Evolutionary conservation across 495 filamentous ascomycete species (phyloP).

Genomic region (Tuber indicum): DNA sequence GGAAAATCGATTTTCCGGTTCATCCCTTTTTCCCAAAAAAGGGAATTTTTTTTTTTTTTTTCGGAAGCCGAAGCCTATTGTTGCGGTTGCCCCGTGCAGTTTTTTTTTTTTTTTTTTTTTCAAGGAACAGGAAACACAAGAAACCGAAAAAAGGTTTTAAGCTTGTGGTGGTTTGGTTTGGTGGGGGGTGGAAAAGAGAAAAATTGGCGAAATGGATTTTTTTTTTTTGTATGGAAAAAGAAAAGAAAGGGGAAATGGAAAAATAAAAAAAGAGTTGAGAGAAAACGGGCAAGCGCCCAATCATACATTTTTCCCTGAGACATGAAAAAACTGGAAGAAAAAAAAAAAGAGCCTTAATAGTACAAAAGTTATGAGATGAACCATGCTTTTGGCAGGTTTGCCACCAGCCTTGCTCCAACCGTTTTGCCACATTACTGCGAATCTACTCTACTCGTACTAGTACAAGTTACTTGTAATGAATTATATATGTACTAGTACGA

Average conservation of each 20-base stretch:
- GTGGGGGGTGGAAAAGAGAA: not conserved
- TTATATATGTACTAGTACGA: no score
- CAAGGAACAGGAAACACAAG: not conserved
- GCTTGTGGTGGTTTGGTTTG: not conserved
- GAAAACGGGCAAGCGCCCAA: not conserved
- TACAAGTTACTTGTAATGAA: no score
- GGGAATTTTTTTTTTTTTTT: not conserved
- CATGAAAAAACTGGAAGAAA: not conserved
- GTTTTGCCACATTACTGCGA: not conserved
- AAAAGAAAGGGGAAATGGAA: not conserved
- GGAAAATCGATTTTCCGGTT: conserved; percentile 3
- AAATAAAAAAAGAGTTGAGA: not conserved
- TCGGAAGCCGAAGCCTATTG: not conserved
- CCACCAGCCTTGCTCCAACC: not conserved
- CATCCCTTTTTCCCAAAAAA: not conserved
- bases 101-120: no score
- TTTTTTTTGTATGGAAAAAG: no score
- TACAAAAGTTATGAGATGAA: not conserved
- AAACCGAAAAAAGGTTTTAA: not conserved
- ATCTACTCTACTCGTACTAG: no score
- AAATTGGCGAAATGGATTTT: not conserved
- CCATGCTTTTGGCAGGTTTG: not conserved
- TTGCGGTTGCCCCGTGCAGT: not conserved
- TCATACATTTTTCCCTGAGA: not conserved
- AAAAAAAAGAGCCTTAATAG: not conserved